These are phyloP conservation scores for Nothophaeocryptopus gaeumannii DNA, from an alignment of 2,329 filamentous ascomycete species.

Conservation along the genomic window DNA sequence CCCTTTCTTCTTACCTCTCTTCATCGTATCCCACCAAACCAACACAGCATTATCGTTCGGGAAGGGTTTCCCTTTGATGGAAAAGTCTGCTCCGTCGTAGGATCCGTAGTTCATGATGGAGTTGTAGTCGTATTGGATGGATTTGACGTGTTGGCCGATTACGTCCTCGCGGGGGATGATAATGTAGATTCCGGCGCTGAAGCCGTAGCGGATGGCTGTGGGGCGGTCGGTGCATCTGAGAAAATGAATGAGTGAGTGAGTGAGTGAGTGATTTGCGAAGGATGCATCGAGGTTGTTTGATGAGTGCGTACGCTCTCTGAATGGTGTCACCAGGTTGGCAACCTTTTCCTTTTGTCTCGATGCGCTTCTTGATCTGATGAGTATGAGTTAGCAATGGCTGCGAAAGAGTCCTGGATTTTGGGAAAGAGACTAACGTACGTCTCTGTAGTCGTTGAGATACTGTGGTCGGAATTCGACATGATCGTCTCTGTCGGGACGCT, in stretches of 20 bases:
- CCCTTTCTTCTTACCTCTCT: too few species aligned
- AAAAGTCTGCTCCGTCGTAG: background rate
- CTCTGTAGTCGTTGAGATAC: background rate
- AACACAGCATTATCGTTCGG: background rate
- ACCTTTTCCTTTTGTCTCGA: background rate
- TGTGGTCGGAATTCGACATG: background rate
- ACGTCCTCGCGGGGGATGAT: background rate
- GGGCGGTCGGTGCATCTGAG: background rate
- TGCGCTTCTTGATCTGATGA: background rate
- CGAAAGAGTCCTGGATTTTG: too few species aligned
- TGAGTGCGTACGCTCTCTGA: background rate
- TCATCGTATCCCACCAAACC: background rate
- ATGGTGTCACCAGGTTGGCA: background rate
- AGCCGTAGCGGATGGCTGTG: background rate
- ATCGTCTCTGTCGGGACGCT: background rate
- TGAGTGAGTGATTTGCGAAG: background rate
- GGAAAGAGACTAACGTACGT: background rate
- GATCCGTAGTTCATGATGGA: background rate
- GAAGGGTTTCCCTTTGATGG: background rate
- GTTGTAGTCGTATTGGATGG: background rate
- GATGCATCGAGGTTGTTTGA: background rate
- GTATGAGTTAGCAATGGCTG: too few species aligned
- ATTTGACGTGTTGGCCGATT: background rate
- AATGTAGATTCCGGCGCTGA: too few species aligned
- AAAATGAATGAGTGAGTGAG: background rate